Conservation (phyloP, 2,329 filamentous ascomycete species). For the Venturia nashicola region DNA sequence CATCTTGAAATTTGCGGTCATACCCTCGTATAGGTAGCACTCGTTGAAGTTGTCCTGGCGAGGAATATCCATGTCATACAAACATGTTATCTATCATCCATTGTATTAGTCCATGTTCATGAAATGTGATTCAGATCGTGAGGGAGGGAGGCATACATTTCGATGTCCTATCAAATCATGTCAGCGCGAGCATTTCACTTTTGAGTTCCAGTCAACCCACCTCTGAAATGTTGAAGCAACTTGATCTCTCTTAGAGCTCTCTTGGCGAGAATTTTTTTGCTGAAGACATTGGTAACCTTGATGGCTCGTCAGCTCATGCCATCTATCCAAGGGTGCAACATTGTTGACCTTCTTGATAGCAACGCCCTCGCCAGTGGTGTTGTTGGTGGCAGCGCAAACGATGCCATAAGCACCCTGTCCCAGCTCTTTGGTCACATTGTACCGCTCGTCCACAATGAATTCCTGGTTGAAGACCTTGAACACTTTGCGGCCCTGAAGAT, state of each 20-base stretch:
- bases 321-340: not conserved
- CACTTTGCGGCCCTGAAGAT: conserved; percentile 65
- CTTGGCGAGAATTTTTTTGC: conserved; percentile 99
- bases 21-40: conserved; percentile 96
- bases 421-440: conserved; percentile 96
- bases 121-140: not conserved
- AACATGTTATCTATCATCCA: conserved; percentile 70
- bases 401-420: conserved; percentile 98
- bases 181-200: not conserved
- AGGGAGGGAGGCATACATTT: conserved; percentile 25
- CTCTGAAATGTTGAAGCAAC: conserved; percentile 90
- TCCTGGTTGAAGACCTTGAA: conserved; percentile 99
- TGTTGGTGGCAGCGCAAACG: conserved; percentile 91
- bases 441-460: conserved; percentile 94
- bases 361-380: conserved; percentile 80
- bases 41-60: conserved; percentile 97
- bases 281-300: conserved; percentile 82
- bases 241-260: conserved; percentile 96
- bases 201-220: conserved; percentile 14
- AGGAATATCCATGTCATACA: conserved; percentile 99
- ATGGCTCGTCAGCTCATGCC: not conserved
- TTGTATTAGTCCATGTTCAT: not conserved
- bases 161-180: conserved; percentile 26
- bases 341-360: conserved; percentile 85
- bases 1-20: not conserved